Evolutionary conservation across 1,284 basidiomycete species (phyloP), one percentile per base, ranked within the genome.

Genomic region (Tranzscheliella williamsii): DNA sequence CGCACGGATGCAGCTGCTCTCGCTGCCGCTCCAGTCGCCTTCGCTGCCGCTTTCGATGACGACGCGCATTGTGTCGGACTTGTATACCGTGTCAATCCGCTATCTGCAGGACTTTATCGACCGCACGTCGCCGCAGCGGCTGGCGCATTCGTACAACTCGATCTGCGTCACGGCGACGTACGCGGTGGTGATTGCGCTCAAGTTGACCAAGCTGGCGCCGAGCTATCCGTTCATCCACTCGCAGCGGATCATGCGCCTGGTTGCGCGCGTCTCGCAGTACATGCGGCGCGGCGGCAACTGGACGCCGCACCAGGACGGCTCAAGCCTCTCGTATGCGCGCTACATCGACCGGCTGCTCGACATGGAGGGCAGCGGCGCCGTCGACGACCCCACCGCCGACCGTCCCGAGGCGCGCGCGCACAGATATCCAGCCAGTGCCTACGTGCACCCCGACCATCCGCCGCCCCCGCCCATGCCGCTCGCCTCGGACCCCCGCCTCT

Each of bases 1-100:
- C 30, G 53, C 53, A n/a, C 43, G 47, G n/a, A 55, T 62, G 48
- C 58, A 62, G 32, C 44, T 62, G n/a, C 45, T 62, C 17, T 54
- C 52, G 4, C 34, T 62, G 3, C 52, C 54, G 2, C 37, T 62
- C 2, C 53, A 56, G 24, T 48, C 47, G 42, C 42, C 53, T 1
- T 44, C 47, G 15, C 48, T 55, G 4, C 41, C 32, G n/a, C 36
- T 42, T 9, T 43, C 47, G 17, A 40, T 55, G 41, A 40, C 53
- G 15, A 55, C 50, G 3, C 55, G 48, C 31, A 62, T 62, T 23
- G 48, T 62, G 21, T 48, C 48, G 5, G 51, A 55, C 17, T 20
- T 62, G 23, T 45, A 62, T 18, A 46, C 52, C 4, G 52, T 55
- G 15, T 56, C 52, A 4, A 54, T 55, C 23, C 43, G 40, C 16